These are phyloP conservation scores for Hanseniaspora clermontiae DNA, from an alignment of 805 yeast species.

Conservation along the genomic window DNA sequence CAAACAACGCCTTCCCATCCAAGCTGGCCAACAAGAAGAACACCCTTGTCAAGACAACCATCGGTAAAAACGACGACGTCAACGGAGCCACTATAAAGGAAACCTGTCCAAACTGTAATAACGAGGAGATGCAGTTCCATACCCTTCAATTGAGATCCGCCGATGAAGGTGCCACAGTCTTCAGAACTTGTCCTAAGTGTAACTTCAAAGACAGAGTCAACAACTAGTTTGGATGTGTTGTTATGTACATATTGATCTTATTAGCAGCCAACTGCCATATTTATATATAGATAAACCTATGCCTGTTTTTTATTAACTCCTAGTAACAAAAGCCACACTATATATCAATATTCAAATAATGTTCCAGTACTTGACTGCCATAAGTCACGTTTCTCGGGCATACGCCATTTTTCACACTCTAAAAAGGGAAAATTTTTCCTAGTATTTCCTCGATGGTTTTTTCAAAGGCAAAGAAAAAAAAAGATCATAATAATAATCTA, in stretches of 20 bases:
- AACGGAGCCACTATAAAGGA: conserved; percentile 89
- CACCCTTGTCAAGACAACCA: conserved; percentile 78
- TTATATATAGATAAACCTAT: no score
- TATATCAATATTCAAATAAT: no score
- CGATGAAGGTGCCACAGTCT: conserved; percentile 99
- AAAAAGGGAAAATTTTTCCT: background rate
- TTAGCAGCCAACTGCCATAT: no score
- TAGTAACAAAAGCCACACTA: no score
- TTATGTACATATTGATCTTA: background rate
- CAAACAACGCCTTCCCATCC: conserved; percentile 92
- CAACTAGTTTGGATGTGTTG: conserved; percentile 31
- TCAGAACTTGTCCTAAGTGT: conserved; percentile 89
- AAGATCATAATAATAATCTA: background rate
- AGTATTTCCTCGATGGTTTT: background rate
- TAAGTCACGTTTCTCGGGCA: background rate
- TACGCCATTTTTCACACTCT: background rate
- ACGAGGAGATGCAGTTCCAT: conserved; percentile 96
- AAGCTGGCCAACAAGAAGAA: conserved; percentile 54
- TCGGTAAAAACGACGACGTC: conserved; percentile 71
- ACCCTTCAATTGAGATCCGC: conserved; percentile 94
- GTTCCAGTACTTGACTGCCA: no score
- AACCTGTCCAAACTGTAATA: conserved; percentile 96
- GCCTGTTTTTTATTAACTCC: no score
- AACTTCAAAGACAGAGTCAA: conserved; percentile 90
- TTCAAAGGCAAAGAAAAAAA: background rate